Evolutionary conservation across 495 filamentous ascomycete species (phyloP).

Genomic region (Aspergillus panamensis): DNA sequence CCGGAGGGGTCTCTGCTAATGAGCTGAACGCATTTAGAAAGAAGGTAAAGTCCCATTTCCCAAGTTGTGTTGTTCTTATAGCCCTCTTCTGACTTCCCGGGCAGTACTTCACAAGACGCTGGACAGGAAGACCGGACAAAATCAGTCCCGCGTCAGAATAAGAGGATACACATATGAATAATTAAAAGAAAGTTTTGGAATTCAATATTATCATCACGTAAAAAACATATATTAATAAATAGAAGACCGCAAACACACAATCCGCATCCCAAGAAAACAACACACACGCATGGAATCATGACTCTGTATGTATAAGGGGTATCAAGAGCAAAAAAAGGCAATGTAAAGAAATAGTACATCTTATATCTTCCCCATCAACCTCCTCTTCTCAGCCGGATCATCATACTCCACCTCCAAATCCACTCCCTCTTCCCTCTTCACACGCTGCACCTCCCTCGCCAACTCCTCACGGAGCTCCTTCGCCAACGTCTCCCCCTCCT

Average conservation of each 20-base stretch:
- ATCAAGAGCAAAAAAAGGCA: background rate
- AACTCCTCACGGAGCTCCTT: constrained; percentile 59
- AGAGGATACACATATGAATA: background rate
- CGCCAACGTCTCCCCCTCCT: constrained; percentile 66
- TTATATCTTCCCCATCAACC: constrained; percentile 21
- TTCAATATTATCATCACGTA: too few relatives aligned
- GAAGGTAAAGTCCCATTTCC: constrained; percentile 32
- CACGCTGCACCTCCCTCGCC: constrained; percentile 49
- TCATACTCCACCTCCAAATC: constrained; percentile 32
- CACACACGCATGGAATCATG: background rate
- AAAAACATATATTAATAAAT: too few relatives aligned
- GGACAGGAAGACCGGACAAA: background rate
- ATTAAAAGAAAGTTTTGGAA: background rate
- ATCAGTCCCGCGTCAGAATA: background rate
- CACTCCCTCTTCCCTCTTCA: constrained; percentile 42
- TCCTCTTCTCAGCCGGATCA: constrained; percentile 18
- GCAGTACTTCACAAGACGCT: constrained; percentile 5
- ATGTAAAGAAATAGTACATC: background rate
- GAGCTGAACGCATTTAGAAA: constrained; percentile 80
- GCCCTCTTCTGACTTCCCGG: background rate
- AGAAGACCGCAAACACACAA: too few relatives aligned
- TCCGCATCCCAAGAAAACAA: background rate
- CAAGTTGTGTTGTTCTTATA: background rate
- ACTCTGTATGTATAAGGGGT: background rate
- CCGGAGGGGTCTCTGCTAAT: constrained; percentile 54